A percentile compares a stretch with the other conserved stretches of the same genome.
Evolutionary conservation across 768 basidiomycete species (phyloP).

Genomic region (Hortiboletus campestris): DNA sequence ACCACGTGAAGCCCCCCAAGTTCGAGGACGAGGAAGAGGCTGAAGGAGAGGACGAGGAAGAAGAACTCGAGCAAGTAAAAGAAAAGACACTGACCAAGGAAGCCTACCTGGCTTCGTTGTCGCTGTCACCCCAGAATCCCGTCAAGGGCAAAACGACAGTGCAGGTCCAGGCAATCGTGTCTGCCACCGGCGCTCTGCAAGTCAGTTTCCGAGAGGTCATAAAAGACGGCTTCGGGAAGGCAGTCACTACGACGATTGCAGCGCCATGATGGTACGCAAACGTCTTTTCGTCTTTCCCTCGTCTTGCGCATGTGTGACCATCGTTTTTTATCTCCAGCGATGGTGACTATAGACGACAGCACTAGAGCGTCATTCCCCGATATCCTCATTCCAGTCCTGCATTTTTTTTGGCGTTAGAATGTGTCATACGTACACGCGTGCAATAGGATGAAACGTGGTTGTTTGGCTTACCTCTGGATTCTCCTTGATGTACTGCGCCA

Average conservation of each 20-base stretch:
- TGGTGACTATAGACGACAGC: slow-evolving; percentile 4
- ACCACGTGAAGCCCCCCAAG: slow-evolving; percentile 51
- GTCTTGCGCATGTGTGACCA: not conserved
- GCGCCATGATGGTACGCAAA: slow-evolving; percentile 18
- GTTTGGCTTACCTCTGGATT: slow-evolving; percentile 46
- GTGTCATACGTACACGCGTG: not conserved
- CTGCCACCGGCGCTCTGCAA: slow-evolving; percentile 34
- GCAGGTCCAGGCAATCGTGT: slow-evolving; percentile 42
- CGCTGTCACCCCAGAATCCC: slow-evolving; percentile 36
- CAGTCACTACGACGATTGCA: slow-evolving; percentile 28
- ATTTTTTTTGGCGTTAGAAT: slow-evolving; percentile 11
- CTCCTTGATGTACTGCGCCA: slow-evolving; percentile 54
- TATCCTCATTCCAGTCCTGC: slow-evolving; percentile 62
- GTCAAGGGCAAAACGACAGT: slow-evolving; percentile 50
- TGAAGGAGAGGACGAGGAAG: slow-evolving; percentile 53
- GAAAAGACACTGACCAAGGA: slow-evolving; percentile 60
- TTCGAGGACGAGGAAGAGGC: slow-evolving; percentile 45
- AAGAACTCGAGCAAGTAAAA: slow-evolving; percentile 64
- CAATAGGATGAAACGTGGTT: slow-evolving; percentile 3
- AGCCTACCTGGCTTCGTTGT: slow-evolving; percentile 40
- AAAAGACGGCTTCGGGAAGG: slow-evolving; percentile 33
- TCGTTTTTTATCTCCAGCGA: not conserved
- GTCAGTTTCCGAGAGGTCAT: slow-evolving; percentile 40
- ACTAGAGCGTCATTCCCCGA: slow-evolving; percentile 42
- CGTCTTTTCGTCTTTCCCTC: not conserved